phyloP scores from a whole-genome alignment of 805 yeast genomes.

The Vanderwaltozyma verrucispora region DNA sequence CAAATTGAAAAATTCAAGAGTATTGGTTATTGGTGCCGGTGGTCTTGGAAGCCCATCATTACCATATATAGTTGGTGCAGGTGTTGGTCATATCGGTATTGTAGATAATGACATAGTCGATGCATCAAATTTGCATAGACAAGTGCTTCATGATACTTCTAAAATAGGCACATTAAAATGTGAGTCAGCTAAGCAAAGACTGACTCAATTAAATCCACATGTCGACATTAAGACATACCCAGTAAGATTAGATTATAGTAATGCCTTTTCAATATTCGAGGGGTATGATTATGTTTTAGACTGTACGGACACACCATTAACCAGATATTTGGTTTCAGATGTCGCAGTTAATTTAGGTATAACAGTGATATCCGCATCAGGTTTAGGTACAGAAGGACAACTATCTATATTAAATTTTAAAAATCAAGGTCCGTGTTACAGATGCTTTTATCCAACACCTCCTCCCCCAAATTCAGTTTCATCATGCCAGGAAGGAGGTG shows the following conservation, averaged over 20 bases:
- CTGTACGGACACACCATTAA: slow-evolving; percentile 88
- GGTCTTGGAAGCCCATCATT: slow-evolving; percentile 93
- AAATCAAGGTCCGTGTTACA: slow-evolving; percentile 75
- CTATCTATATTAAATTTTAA: slow-evolving; percentile 61
- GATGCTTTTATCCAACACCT: slow-evolving; percentile 87
- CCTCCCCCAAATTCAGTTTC: slow-evolving; percentile 78
- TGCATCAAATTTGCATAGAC: slow-evolving; percentile 78
- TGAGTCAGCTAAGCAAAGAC: slow-evolving; percentile 57
- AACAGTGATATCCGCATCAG: slow-evolving; percentile 85
- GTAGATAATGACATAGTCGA: slow-evolving; percentile 85
- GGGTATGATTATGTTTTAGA: slow-evolving; percentile 72
- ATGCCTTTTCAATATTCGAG: slow-evolving; percentile 54
- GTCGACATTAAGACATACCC: slow-evolving; percentile 47
- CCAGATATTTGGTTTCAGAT: slow-evolving; percentile 81
- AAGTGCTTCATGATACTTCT: slow-evolving; percentile 62
- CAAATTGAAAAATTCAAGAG: slow-evolving; percentile 43
- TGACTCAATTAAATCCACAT: slow-evolving; percentile 54
- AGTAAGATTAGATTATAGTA: slow-evolving; percentile 38
- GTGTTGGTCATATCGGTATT: slow-evolving; percentile 76
- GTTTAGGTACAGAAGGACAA: slow-evolving; percentile 87
- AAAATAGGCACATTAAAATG: slow-evolving; percentile 64
- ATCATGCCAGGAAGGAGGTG: slow-evolving; percentile 89
- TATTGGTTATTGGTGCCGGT: slow-evolving; percentile 89
- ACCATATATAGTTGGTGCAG: slow-evolving; percentile 76
- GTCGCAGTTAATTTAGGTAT: slow-evolving; percentile 57